Percentiles rank a stretch among this genome's conserved stretches.
Conservation (phyloP, 805 yeast species). For the Kluyveromyces wickerhamii region DNA sequence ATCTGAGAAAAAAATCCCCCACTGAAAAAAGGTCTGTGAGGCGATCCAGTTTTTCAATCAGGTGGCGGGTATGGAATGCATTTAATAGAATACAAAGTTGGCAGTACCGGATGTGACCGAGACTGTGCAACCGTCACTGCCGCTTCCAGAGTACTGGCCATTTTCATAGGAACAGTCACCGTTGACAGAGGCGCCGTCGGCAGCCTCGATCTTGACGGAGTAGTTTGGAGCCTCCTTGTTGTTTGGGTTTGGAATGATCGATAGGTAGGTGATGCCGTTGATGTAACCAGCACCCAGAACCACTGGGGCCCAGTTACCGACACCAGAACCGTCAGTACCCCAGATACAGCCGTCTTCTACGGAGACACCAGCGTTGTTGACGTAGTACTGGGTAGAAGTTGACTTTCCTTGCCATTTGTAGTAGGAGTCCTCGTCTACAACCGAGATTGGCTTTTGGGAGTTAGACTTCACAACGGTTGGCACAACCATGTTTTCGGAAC, state of each 20-base stretch:
- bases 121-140: conserved; percentile 75
- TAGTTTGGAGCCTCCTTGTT: conserved; percentile 48
- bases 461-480: conserved; percentile 55
- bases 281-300: conserved; percentile 70
- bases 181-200: conserved; percentile 46
- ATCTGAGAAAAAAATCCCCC: too few species aligned
- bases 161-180: conserved; percentile 77
- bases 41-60: too few species aligned
- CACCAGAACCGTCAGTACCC: conserved; percentile 51
- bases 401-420: conserved; percentile 54
- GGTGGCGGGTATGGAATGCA: too few species aligned
- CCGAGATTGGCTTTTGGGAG: conserved; percentile 41
- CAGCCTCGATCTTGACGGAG: conserved; percentile 69
- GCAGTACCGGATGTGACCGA: conserved; percentile 54
- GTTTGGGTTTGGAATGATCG: conserved; percentile 74
- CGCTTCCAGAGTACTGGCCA: conserved; percentile 61
- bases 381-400: conserved; percentile 70
- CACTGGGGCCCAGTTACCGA: conserved; percentile 78
- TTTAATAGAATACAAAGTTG: conserved; percentile 50
- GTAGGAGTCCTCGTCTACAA: conserved; percentile 52
- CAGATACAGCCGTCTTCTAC: conserved; percentile 63
- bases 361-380: conserved; percentile 68
- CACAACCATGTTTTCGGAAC: conserved; percentile 72
- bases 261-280: conserved; percentile 54
- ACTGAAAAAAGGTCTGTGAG: too few species aligned